phyloP scores from a whole-genome alignment of 2,329 filamentous ascomycete species.

The Xylariaceae sp. region DNA sequence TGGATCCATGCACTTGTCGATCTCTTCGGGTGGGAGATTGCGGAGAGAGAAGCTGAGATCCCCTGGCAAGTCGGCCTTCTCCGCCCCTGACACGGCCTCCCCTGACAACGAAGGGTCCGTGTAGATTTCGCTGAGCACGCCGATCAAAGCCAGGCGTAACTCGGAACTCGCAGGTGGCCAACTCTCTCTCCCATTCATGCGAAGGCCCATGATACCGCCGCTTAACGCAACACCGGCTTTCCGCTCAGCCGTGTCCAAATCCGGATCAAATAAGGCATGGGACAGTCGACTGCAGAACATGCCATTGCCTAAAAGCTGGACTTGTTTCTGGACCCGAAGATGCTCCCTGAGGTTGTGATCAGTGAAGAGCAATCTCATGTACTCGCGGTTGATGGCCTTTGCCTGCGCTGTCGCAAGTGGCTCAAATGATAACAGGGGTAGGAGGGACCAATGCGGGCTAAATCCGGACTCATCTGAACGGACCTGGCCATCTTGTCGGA shows the following conservation, averaged over 20 bases:
- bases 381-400: constrained; percentile 69
- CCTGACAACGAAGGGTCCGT: constrained; percentile 21
- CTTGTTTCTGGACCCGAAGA: constrained; percentile 68
- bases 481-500: constrained; percentile 20
- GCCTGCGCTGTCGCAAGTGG: constrained; percentile 71
- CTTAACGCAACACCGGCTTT: constrained; percentile 62
- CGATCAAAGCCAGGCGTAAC: constrained; percentile 81
- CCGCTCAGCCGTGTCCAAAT: constrained; percentile 73
- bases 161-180: constrained; percentile 97
- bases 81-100: constrained; percentile 28
- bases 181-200: constrained; percentile 70
- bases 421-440: constrained; percentile 68
- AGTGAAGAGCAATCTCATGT: constrained; percentile 69
- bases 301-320: constrained; percentile 80
- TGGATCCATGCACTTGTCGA: constrained; percentile 76
- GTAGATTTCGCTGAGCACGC: constrained; percentile 74
- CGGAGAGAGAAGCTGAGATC: constrained; percentile 79
- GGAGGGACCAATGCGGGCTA: constrained; percentile 52
- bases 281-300: constrained; percentile 75
- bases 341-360: constrained; percentile 68
- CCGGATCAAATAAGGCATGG: constrained; percentile 77
- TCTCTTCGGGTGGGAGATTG: constrained; percentile 70
- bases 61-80: constrained; percentile 50
- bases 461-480: constrained; percentile 28
- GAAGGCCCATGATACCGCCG: constrained; percentile 72